Evolutionary conservation across 139 green algal species (phyloP).

Genomic region (Micractinium sp.): DNA sequence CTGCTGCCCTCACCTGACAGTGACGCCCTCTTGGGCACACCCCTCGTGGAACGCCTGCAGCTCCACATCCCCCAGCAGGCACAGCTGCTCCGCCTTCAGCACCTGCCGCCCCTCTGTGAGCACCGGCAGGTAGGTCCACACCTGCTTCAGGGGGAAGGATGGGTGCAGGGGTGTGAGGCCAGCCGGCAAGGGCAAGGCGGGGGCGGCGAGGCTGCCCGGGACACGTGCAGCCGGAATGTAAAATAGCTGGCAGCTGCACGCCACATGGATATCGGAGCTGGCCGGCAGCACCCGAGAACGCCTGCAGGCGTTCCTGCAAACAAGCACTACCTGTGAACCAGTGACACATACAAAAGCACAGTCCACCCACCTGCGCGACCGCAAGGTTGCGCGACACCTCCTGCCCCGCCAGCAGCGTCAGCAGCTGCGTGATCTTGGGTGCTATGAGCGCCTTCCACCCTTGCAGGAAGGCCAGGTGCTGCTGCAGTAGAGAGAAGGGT

Average conservation of each 20-base stretch:
- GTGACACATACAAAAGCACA: neutral
- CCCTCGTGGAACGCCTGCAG: slow-evolving; percentile 38
- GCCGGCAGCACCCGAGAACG: too few species aligned
- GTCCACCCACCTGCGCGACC: slow-evolving; percentile 29
- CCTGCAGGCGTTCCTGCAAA: too few species aligned
- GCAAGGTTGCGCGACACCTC: slow-evolving; percentile 27
- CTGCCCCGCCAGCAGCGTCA: slow-evolving; percentile 17
- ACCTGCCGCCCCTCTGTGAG: slow-evolving; percentile 40
- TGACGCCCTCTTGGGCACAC: slow-evolving; percentile 20
- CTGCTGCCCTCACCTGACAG: neutral
- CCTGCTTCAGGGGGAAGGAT: neutral
- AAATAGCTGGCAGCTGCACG: too few species aligned
- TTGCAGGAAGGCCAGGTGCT: slow-evolving; percentile 24
- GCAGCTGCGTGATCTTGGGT: slow-evolving; percentile 34
- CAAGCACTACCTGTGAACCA: neutral
- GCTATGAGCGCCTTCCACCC: neutral
- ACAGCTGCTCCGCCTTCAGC: slow-evolving; percentile 44
- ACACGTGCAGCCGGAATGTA: too few species aligned
- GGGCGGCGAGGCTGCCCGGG: too few species aligned
- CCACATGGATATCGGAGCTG: too few species aligned
- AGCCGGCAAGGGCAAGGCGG: neutral
- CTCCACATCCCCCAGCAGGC: slow-evolving; percentile 27
- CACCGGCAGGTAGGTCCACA: slow-evolving; percentile 50
- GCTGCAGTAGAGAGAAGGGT: neutral
- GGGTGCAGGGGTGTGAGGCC: neutral